These are phyloP conservation scores for Polymyxa betae DNA, from an alignment of 208 protist species.

Conservation along the genomic window DNA sequence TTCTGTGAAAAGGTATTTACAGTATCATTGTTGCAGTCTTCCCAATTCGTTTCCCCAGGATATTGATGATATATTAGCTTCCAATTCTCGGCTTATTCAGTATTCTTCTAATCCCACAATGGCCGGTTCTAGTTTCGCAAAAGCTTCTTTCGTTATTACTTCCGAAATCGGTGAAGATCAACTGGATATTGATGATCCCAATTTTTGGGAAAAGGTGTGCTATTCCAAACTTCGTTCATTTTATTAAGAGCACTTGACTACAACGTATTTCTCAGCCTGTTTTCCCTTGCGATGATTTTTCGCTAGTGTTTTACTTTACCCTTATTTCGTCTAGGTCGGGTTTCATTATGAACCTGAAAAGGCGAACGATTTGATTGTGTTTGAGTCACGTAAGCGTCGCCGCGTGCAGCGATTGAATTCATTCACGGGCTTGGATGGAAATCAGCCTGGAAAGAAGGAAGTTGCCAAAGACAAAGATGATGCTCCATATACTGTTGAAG, in stretches of 20 bases:
- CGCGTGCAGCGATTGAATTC: conserved; percentile 13
- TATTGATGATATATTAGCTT: conserved; percentile 47
- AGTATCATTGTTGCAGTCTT: neutral
- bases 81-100: neutral
- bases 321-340: neutral
- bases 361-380: conserved; percentile 33
- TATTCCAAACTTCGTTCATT: too few species aligned
- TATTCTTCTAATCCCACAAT: neutral
- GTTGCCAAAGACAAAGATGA: too few species aligned
- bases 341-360: conserved; percentile 49
- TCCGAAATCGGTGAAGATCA: neutral
- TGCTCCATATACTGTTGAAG: too few species aligned
- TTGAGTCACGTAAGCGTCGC: conserved; percentile 34
- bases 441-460: neutral
- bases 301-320: neutral
- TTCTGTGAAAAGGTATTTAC: conserved; percentile 31
- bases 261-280: too few species aligned
- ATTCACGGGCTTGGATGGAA: neutral
- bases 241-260: too few species aligned
- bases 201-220: conserved; percentile 76
- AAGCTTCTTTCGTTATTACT: conserved; percentile 39
- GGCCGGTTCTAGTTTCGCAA: conserved; percentile 49
- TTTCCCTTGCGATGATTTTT: too few species aligned
- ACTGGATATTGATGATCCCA: conserved; percentile 74
- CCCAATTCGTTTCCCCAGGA: neutral